phyloP scores from a whole-genome alignment of 306 rosid genomes.

The Crataegus laevigata region DNA sequence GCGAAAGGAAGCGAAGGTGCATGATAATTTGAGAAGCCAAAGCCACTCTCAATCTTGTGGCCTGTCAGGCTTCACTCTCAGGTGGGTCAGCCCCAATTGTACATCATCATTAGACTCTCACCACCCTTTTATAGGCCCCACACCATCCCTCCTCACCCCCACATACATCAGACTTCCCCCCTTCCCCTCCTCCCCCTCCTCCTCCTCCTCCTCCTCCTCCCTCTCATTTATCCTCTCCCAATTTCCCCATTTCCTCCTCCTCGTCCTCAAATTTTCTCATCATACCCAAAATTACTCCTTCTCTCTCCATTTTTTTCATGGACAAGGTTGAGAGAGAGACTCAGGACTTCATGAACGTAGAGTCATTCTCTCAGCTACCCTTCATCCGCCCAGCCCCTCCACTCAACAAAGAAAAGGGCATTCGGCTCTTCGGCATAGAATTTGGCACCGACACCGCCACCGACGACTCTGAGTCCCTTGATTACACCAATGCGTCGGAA shows the following conservation, averaged over 20 bases:
- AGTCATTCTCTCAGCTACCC: constrained; percentile 92
- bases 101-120: constrained; percentile 27
- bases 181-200: constrained; percentile 4
- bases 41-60: constrained; percentile 51
- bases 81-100: constrained; percentile 72
- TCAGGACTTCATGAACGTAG: constrained; percentile 89
- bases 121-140: constrained; percentile 56
- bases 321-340: constrained; percentile 74
- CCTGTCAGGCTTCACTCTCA: constrained; percentile 76
- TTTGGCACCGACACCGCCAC: constrained; percentile 25
- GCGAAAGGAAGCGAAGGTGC: constrained; percentile 26
- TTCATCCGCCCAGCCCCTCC: constrained; percentile 83
- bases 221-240: neutral
- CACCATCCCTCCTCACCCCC: constrained; percentile 10
- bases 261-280: neutral
- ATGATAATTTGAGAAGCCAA: constrained; percentile 62
- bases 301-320: constrained; percentile 29
- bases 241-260: neutral
- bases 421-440: constrained; percentile 79
- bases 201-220: neutral
- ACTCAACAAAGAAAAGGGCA: constrained; percentile 46
- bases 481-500: constrained; percentile 23
- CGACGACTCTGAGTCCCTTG: constrained; percentile 26
- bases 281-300: neutral
- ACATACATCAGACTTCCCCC: neutral